Evolutionary conservation across 139 green algal species (phyloP), one percentile per base, ranked within the genome.

Genomic region (Auxenochlorella pyrenoidosa): DNA sequence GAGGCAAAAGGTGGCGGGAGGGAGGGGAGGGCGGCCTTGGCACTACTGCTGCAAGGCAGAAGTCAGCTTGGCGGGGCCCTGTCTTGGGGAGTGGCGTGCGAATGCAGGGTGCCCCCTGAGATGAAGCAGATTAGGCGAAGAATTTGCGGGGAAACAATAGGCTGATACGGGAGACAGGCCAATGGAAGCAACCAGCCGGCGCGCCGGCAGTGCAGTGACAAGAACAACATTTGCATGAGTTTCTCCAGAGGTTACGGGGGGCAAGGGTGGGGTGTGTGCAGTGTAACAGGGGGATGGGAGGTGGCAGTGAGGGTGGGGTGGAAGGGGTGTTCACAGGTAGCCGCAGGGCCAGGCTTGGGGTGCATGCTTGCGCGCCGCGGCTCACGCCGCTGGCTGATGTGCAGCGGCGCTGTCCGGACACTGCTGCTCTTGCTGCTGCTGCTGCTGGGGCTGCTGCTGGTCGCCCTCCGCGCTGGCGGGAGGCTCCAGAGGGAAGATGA

Each of bases 401-500:
- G 28, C 26, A 18, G 26, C 28, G 72, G 36, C 36, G 70, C 72
- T 79, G 71, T 41, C 15, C 18, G 71, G 71, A n/a, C 66, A 76
- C 34, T 15, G 8, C 15, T 54, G 43, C 75, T 51, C n/a, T 10
- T 34, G 22, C n/a, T 59, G 77, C 34, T 83, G 51, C n/a, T 66
- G 13, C 38, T 6, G 47, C 47, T 63, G 54, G 47, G 47, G 47
- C 54, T 44, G 41, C 43, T 41, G 43, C 28, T 63, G 6, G 24
- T 26, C 28, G 3, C 21, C 5, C 43, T 34, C 58, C 54, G 5
- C 16, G 16, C 19, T 13, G 43, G 43, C 59, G 26, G 79, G 13
- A 10, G 32, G 28, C 13, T 82, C 72, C 43, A 83, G 78, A 5
- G 63, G 80, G 80, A 85, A 85, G 32, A 85, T 76, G 28, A 76